These are phyloP conservation scores for Trichosporon sp. DNA, from an alignment of 1,284 basidiomycete genomes.

Conservation along the genomic window DNA sequence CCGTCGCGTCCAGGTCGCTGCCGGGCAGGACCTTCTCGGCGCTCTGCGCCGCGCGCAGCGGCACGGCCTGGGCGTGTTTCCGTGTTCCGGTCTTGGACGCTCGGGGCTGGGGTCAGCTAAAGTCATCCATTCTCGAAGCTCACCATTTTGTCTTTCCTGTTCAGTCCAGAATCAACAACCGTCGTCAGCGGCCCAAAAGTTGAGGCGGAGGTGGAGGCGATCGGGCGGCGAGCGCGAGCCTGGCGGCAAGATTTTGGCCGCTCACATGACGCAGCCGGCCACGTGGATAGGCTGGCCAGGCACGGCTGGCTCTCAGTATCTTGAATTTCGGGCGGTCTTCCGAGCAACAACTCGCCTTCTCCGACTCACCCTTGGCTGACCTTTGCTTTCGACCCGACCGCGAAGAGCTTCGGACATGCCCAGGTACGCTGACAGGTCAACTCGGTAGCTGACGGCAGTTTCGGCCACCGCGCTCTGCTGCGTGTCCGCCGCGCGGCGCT, in stretches of 20 bases:
- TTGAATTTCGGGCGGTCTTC: conserved; percentile 1
- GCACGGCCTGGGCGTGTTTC: conserved; percentile 28
- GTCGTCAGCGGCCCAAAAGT: conserved; percentile 2
- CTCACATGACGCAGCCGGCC: not conserved
- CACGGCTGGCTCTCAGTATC: not conserved
- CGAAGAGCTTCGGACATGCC: conserved; percentile 5
- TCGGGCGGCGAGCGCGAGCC: not conserved
- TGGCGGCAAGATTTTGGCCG: not conserved
- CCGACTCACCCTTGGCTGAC: not conserved
- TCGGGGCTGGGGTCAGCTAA: conserved; percentile 27
- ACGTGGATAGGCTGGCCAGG: not conserved
- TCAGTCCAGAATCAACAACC: not conserved
- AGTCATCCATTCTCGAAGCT: not conserved
- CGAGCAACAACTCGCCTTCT: not conserved
- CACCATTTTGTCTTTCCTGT: conserved; percentile 12
- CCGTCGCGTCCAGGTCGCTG: conserved; percentile 3
- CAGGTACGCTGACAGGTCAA: not conserved
- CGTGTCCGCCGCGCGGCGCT: conserved; percentile 11
- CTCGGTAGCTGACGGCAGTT: conserved; percentile 4
- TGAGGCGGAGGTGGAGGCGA: not conserved
- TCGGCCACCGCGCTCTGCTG: conserved; percentile 11
- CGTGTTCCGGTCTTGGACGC: conserved; percentile 21
- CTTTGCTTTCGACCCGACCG: not conserved
- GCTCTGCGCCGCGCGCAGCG: conserved; percentile 21
- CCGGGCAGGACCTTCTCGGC: conserved; percentile 23